These are phyloP conservation scores for Astragalus membranaceus DNA, from an alignment of 306 rosid species.

Conservation along the genomic window DNA sequence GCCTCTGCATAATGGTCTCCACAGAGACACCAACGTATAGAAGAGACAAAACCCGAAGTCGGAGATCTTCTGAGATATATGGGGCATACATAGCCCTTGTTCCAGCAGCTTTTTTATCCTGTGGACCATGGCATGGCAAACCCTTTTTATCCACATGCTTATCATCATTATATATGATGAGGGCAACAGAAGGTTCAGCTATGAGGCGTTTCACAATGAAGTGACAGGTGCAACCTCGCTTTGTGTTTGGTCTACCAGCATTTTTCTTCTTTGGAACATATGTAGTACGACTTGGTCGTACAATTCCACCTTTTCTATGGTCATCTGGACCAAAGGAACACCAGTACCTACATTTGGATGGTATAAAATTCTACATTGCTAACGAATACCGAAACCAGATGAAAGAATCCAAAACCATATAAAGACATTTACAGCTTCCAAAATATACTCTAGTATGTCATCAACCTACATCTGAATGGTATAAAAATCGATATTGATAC, in stretches of 20 bases:
- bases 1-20: slow-evolving; percentile 96
- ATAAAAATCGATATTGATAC: too few relatives aligned
- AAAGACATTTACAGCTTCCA: too few relatives aligned
- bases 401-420: too few relatives aligned
- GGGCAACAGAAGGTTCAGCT: slow-evolving; percentile 83
- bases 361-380: too few relatives aligned
- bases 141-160: slow-evolving; percentile 90
- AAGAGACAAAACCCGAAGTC: slow-evolving; percentile 73
- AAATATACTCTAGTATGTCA: too few relatives aligned
- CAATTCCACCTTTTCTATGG: slow-evolving; percentile 71
- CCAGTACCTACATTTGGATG: slow-evolving; percentile 64
- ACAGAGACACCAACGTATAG: slow-evolving; percentile 84
- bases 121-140: slow-evolving; percentile 88
- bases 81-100: slow-evolving; percentile 91
- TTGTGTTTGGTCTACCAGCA: slow-evolving; percentile 83
- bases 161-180: slow-evolving; percentile 69
- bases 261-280: slow-evolving; percentile 80
- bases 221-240: slow-evolving; percentile 93
- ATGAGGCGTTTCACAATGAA: slow-evolving; percentile 84
- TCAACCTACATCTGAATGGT: too few relatives aligned
- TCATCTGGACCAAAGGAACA: slow-evolving; percentile 99
- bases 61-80: slow-evolving; percentile 83
- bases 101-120: slow-evolving; percentile 80
- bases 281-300: slow-evolving; percentile 71
- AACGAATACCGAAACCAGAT: too few relatives aligned